Base-by-base conservation (phyloP, 2,329 filamentous ascomycete species). In the Hypoxylon sp. region DNA sequence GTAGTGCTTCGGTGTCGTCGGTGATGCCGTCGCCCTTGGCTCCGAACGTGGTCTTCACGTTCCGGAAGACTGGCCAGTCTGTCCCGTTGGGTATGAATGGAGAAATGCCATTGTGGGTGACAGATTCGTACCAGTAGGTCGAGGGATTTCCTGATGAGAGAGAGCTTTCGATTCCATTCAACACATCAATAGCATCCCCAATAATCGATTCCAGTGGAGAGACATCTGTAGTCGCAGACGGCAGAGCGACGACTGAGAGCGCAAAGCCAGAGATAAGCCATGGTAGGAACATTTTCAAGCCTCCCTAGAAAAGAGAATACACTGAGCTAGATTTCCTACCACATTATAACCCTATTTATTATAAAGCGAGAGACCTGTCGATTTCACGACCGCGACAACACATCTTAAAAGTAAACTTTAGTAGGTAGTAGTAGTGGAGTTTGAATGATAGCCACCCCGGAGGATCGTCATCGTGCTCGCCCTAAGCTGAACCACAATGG, bases 21-120 rank as follows among this genome's bases (percentile, higher is more conserved):
- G 52, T 51, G 13, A 31, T 36, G 12, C 59, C 62, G 16, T 64
- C 57, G 12, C 60, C 62, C 26, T 56, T 53, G 7, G 61, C 60
- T 5, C 59, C 62, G 15, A 50, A 55, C 17, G 30, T 44, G 21
- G 32, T 42, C 45, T 55, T 55, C 35, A 55, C 47, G 23, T 55
- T 50, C 12, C 55, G 45, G 36, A 55, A 51, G 17, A 54, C 51
- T 5, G 51, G 51, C 51, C 51, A 55, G 23, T 42, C 25, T 13
- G 51, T 50, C 12, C 51, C 51, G 16, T 55, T 42, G 3, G 38
- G 51, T n/a, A 41, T 46, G 30, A 43, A 38, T 7, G 51, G 47
- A 3, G 48, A 41, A 35, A 48, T 49, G 8, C 52, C 52, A 29
- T 56, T 47, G 26, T 56, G 52, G 7, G 40, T 52, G 12, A 56